Evolutionary conservation across 495 filamentous ascomycete genomes (phyloP), one percentile per base, ranked within the genome.

Genomic region (Lentithecium fluviatile): DNA sequence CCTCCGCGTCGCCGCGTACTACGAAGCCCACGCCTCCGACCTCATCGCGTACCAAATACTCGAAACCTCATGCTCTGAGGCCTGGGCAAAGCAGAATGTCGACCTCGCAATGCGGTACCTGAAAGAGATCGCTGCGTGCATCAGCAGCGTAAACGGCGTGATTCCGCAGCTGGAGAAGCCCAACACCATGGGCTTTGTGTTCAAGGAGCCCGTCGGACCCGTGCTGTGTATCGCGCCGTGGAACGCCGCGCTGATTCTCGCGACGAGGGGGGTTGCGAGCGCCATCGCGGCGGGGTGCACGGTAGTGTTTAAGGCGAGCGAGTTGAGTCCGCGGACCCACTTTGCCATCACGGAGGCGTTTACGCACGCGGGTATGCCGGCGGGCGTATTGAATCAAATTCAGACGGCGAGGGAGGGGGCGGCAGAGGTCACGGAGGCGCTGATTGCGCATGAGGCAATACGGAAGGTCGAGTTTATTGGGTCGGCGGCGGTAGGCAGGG

Each of bases 1-100:
- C 56, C 71, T 85, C 42, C 84, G 82, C 65, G 85, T 85, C 37
- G 85, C 87, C 15, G 83, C 86, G n/a, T 75, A 90, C 58, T 76
- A 95, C 65, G 76, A 80, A 8, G 70, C 70, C 17, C 78, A 85
- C 19, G 76, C 76, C 21, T 80, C 84, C 25, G 87, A 48, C 1
- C 29, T 62, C 36, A 45, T 62, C 48, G 25, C 55, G 20, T 29
- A 37, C 10, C 63, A 69, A 47, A 69, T 71, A 38, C 45, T 29
- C 17, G 67, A 69, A 38, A 71, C 67, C 26, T 62, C 59, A 29
- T 71, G 66, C 52, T 49, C 52, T 4, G 45, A 60, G 32, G 20
- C 47, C 11, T 72, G 68, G 65, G 70, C 70, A 0, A 42, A 52
- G 11, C 64, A 57, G 25, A 70, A 70, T 46, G 48, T 72, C 45